Conservation (phyloP, 805 yeast species). For the Candida takata region DNA sequence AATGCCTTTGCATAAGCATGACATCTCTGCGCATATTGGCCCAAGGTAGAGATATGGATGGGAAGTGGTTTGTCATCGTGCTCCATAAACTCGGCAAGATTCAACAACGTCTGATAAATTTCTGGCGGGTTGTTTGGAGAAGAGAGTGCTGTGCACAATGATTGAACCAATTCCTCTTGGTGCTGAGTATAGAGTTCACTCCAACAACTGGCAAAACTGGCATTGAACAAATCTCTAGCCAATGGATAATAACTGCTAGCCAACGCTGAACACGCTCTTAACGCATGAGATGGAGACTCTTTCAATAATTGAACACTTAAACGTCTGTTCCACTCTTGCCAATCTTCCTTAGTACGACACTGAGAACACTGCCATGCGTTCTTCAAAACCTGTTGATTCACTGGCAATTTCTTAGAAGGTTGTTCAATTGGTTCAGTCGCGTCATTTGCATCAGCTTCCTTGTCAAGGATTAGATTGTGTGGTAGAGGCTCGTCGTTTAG, state of each 20-base stretch:
- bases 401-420: constrained; percentile 67
- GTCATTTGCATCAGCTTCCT: constrained; percentile 37
- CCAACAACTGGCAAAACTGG: constrained; percentile 96
- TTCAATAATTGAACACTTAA: constrained; percentile 78
- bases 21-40: constrained; percentile 88
- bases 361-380: constrained; percentile 90
- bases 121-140: constrained; percentile 94
- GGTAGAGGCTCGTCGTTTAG: constrained; percentile 84
- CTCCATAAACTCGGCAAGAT: constrained; percentile 93
- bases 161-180: constrained; percentile 82
- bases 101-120: constrained; percentile 81
- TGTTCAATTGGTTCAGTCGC: constrained; percentile 50
- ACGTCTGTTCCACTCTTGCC: constrained; percentile 96
- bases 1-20: constrained; percentile 97
- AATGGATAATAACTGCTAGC: constrained; percentile 84
- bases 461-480: constrained; percentile 61
- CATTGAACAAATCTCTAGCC: constrained; percentile 86
- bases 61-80: constrained; percentile 95
- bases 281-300: constrained; percentile 91
- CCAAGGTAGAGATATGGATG: constrained; percentile 80
- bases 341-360: constrained; percentile 85
- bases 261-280: constrained; percentile 85
- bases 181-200: constrained; percentile 80
- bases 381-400: constrained; percentile 56
- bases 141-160: constrained; percentile 79